Evolutionary conservation across 495 filamentous ascomycete species (phyloP), one percentile per base, ranked within the genome.

Genomic region (Articulospora tetracladia): DNA sequence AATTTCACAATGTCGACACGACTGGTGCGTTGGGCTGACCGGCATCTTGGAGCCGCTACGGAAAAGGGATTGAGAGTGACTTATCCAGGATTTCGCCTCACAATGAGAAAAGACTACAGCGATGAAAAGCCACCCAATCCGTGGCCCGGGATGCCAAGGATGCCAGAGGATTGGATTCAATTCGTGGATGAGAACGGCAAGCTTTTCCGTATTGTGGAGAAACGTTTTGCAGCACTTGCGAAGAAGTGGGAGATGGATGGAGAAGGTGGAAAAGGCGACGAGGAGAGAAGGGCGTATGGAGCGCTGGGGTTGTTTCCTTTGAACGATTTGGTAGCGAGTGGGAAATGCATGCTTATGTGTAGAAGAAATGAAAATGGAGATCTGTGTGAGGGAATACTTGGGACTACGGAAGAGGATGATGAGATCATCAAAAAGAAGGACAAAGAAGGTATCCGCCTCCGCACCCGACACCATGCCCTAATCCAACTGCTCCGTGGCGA

Each of bases 11-110:
- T n/a, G n/a, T n/a, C n/a, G n/a, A n/a, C n/a, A n/a, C n/a, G n/a
- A n/a, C n/a, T n/a, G n/a, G n/a, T n/a, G n/a, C n/a, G n/a, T n/a
- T n/a, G n/a, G n/a, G n/a, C n/a, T n/a, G n/a, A n/a, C n/a, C n/a
- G n/a, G n/a, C n/a, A n/a, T n/a, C n/a, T n/a, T n/a, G n/a, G n/a
- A n/a, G n/a, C n/a, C n/a, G n/a, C n/a, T n/a, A n/a, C n/a, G n/a
- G n/a, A n/a, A 47, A 4, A 4, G 41, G 72, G 47, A 56, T 58
- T 27, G 64, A 23, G 24, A 27, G 58, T 60, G 6, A 24, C n/a
- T 15, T 60, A 47, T 22, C 51, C 58, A 20, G 49, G 51, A 19
- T 55, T 55, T 30, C 46, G 58, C 20, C 39, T 60, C 13, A 19
- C 22, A 17, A 22, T 13, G 17, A 22, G 22, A 1, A 46, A 15